Evolutionary conservation across 768 basidiomycete species (phyloP).

Genomic region (Hortiboletus campestris): DNA sequence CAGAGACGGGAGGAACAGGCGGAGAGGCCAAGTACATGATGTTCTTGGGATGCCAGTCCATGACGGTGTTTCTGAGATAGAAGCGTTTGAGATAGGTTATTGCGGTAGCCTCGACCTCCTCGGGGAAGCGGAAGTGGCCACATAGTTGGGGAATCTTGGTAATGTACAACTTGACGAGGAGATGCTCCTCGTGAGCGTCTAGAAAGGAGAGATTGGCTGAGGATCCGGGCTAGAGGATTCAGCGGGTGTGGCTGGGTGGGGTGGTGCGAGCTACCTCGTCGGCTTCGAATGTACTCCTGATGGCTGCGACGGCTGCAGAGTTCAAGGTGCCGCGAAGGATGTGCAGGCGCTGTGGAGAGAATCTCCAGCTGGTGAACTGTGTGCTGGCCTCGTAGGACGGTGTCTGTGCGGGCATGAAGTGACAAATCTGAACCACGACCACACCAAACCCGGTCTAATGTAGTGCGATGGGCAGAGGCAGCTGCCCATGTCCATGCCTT

Average conservation of each 20-base stretch:
- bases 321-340: slow-evolving; percentile 68
- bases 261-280: slow-evolving; percentile 57
- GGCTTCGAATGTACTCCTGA: slow-evolving; percentile 72
- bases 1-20: background rate
- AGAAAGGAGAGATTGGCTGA: slow-evolving; percentile 68
- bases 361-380: slow-evolving; percentile 87
- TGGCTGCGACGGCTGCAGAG: slow-evolving; percentile 68
- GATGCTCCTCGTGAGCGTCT: slow-evolving; percentile 77
- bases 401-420: slow-evolving; percentile 11
- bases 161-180: slow-evolving; percentile 87
- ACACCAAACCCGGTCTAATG: too few species aligned
- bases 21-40: slow-evolving; percentile 69
- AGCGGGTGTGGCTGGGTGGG: background rate
- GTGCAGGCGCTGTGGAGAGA: slow-evolving; percentile 64
- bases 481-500: too few species aligned
- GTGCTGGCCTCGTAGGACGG: slow-evolving; percentile 76
- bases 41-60: slow-evolving; percentile 99
- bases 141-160: slow-evolving; percentile 85
- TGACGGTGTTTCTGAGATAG: slow-evolving; percentile 95
- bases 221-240: slow-evolving; percentile 61
- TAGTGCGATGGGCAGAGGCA: too few species aligned
- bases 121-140: slow-evolving; percentile 81
- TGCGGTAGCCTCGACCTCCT: slow-evolving; percentile 92
- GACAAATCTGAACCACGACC: background rate
- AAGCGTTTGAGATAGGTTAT: slow-evolving; percentile 93